Conservation (phyloP, 192 early-diverging fungal genomes). For the Coemansia asiatica region DNA sequence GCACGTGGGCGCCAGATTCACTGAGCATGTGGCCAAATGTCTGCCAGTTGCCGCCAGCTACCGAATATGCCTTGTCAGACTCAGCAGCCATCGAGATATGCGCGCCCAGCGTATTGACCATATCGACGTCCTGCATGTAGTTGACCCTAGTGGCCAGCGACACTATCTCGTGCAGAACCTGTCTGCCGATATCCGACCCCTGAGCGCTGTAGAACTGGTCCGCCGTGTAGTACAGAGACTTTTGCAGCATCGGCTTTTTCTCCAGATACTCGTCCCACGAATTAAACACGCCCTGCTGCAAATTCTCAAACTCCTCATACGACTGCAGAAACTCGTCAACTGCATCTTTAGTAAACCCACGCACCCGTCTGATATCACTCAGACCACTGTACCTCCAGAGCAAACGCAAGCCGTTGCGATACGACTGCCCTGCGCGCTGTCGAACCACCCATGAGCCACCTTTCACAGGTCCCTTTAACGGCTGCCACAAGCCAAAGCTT, state of each 20-base stretch:
- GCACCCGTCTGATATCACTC: constrained; percentile 15
- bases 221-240: constrained; percentile 25
- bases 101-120: constrained; percentile 22
- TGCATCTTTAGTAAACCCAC: constrained; percentile 12
- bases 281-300: constrained; percentile 6
- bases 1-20: constrained; percentile 13
- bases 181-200: constrained; percentile 5
- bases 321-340: constrained; percentile 40
- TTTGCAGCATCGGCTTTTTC: constrained; percentile 14
- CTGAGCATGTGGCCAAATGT: constrained; percentile 24
- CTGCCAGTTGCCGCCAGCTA: constrained; percentile 40
- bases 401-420: constrained; percentile 9
- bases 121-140: constrained; percentile 40
- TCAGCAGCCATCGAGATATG: constrained; percentile 39
- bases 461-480: background rate
- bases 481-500: constrained; percentile 28
- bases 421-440: constrained; percentile 1
- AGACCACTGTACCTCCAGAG: constrained; percentile 30
- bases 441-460: constrained; percentile 23
- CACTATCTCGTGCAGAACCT: constrained; percentile 26
- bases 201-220: constrained; percentile 23
- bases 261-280: constrained; percentile 33
- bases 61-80: constrained; percentile 26
- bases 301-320: constrained; percentile 14
- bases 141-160: constrained; percentile 37